Evolutionary conservation across 164 flowering plant species (phyloP).

Genomic region (Nelumbo lutea): DNA sequence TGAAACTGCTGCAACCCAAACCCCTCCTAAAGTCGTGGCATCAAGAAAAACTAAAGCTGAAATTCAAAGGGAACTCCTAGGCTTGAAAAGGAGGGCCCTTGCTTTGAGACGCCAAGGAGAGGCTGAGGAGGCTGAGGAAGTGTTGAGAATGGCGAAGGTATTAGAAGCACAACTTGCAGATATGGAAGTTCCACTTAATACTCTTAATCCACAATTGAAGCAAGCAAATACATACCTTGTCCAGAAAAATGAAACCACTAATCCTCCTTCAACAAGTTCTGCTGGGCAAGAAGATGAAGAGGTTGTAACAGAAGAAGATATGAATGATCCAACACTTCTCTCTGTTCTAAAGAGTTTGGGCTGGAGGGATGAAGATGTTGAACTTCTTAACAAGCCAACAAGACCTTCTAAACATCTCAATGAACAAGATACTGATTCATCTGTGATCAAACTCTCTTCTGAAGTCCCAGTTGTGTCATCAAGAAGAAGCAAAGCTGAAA

Average conservation of each 20-base stretch:
- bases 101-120: conserved; percentile 76
- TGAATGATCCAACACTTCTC: conserved; percentile 72
- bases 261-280: conserved; percentile 14
- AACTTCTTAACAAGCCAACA: conserved; percentile 9
- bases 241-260: conserved; percentile 6
- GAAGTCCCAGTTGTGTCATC: conserved; percentile 15
- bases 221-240: not conserved
- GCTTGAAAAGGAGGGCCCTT: conserved; percentile 76
- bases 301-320: conserved; percentile 71
- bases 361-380: conserved; percentile 61
- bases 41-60: conserved; percentile 61
- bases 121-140: conserved; percentile 73
- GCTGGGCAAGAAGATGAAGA: conserved; percentile 22
- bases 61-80: conserved; percentile 76
- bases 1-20: conserved; percentile 14
- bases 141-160: conserved; percentile 44
- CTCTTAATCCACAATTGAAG: conserved; percentile 2
- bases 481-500: conserved; percentile 60
- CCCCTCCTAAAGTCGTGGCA: conserved; percentile 16
- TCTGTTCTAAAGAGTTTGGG: conserved; percentile 57
- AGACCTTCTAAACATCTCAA: conserved; percentile 16
- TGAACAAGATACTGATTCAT: conserved; percentile 5
- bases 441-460: conserved; percentile 16
- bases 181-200: conserved; percentile 33
- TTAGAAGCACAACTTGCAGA: conserved; percentile 70